Evolutionary conservation across 257 asterid genomes (phyloP), one percentile per base, ranked within the genome.

Genomic region (Leptodermis oblonga): DNA sequence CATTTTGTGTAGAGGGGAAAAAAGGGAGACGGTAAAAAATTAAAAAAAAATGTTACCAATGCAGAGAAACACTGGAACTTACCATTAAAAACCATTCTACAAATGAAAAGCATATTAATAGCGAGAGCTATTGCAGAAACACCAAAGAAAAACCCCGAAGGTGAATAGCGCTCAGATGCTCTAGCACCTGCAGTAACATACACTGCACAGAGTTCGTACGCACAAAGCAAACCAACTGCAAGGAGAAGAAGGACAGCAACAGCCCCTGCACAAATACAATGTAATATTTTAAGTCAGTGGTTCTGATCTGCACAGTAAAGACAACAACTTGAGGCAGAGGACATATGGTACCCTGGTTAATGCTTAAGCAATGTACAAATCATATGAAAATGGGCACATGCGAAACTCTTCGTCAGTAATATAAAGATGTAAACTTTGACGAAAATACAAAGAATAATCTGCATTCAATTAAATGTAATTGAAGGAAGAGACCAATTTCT

Each of bases 21-120:
- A 17, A 59, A 59, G 20, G 43, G 9, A 13, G 33, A 17, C 9
- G 9, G 15, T 18, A 31, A 30, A 20, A 58, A 58, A n/a, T n/a
- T n/a, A n/a, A n/a, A n/a, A 28, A 0, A 58, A 58, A 23, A 58
- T 22, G 30, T 8, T 26, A 51, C 23, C 54, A 41, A 34, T 68
- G 22, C 48, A 28, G 65, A 30, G 63, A 73, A 70, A 73, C 52
- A 6, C 22, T 56, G 71, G 14, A 62, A 68, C 87, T 34, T 68
- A 94, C 99, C 99, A 77, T 94, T 87, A 82, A 94, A 94, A 70
- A 94, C 97, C 91, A 94, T 94, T 78, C 99, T 89, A 78, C 99
- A 94, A 74, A 94, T 94, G 81, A 94, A 94, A 76, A 94, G 99
- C 97, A 94, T 87, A 81, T 94, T 94, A 83, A 94, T 91, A 70